Evolutionary conservation across 257 asterid species (phyloP), one percentile per base, ranked within the genome.

Genomic region (Nicotiana benthamiana): DNA sequence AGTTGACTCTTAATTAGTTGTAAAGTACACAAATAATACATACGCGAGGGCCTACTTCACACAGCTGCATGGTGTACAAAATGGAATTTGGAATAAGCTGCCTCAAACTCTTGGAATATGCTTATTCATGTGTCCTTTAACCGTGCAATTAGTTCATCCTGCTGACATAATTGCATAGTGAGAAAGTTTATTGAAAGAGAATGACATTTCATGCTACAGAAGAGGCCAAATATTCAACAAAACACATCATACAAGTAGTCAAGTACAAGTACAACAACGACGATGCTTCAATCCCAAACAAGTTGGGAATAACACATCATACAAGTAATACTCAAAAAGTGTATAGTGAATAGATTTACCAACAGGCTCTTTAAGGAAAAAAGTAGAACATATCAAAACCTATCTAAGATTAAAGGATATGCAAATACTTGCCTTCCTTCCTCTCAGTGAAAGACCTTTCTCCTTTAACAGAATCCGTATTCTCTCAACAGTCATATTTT

Each of bases 121-220:
- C 79, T 85, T 80, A 86, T 83, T 86, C 82, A 54, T 84, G 87
- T 18, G 80, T 75, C 15, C 84, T 79, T 84, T 83, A 92, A 87
- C 56, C 95, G 95, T 17, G 89, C 82, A 66, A 92, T 90, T 92
- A 92, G 75, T 77, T 91, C 94, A 34, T 90, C 94, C 97, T 92
- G 94, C 74, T 68, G 18, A 84, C 16, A n/a, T 24, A 32, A 48
- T 48, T 75, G 76, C 67, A 56, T 26, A 4, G 56, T 22, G 26
- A 59, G 34, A 40, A 76, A 27, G 62, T 22, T 26, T 17, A 81
- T 15, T 16, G 27, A 22, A 51, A 70, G 34, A 34, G 57, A 24
- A 30, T 28, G 24, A 8, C 46, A 68, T 34, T 34, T 32, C 10
- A 40, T 64, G 28, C 46, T 20, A 26, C 13, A 9, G n/a, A 27